Evolutionary conservation across 495 filamentous ascomycete species (phyloP), one percentile per base, ranked within the genome.

Genomic region (Aspergillus conjunctus): DNA sequence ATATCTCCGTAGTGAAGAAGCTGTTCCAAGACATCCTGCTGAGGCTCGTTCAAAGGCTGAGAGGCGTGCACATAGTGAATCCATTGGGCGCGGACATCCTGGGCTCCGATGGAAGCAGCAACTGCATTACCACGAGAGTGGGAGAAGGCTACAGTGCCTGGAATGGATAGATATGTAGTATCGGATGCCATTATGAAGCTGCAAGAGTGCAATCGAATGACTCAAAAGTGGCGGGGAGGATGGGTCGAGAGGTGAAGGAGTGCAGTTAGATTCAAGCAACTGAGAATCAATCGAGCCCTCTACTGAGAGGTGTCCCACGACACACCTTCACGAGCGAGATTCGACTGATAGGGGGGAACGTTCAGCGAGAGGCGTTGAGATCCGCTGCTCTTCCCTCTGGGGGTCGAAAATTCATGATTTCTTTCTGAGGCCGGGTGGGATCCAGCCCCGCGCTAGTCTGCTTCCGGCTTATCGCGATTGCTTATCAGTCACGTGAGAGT

Each of bases 1-100:
- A 80, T 80, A 52, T 87, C 83, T 22, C 85, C 87, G 66, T 89
- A 88, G 11, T 77, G 76, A 21, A 90, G 78, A n/a, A 91, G 68
- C 68, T 87, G 81, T 61, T 84, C 75, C 21, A 90, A 70, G 15
- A 78, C 77, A 21, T 75, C 70, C 51, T 78, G 71, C 62, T 84
- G 76, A 4, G 66, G 53, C 6, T 79, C 69, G 15, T 74, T 65
- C 41, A 84, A 64, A 5, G 66, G 69, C 49, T 77, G 73, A 4
- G 69, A 66, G 15, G 78, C 70, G 52, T 79, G 75, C n/a, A 88
- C 77, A 56, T 84, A 90, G 69, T 90, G 87, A 34, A 89, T 68
- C 79, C 84, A 89, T 64, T 87, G 76, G 11, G 86, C 85, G 34
- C 82, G 79, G 11, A 89, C 79, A 59, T 83, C 77, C 51, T 73